Conservation (phyloP, 495 filamentous ascomycete species). For the Xylaria scruposa region DNA sequence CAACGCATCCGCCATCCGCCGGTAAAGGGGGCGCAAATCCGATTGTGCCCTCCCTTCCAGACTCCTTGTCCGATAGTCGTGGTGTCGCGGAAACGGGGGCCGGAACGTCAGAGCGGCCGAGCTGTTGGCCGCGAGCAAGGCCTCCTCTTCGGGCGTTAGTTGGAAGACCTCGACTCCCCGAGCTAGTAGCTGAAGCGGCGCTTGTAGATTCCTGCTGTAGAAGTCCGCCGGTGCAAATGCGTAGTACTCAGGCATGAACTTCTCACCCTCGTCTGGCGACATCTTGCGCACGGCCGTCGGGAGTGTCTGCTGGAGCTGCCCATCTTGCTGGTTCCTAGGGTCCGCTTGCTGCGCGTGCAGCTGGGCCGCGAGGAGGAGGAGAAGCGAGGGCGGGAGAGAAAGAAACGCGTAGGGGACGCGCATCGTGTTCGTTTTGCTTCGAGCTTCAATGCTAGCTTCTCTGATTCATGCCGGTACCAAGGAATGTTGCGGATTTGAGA, state of each 20-base stretch:
- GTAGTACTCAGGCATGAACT: constrained; percentile 74
- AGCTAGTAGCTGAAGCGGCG: constrained; percentile 30
- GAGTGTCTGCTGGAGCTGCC: constrained; percentile 28
- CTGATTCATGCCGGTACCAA: not conserved
- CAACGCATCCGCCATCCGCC: constrained; percentile 46
- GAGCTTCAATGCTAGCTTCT: not conserved
- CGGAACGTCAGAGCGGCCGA: constrained; percentile 40
- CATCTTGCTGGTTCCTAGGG: constrained; percentile 15
- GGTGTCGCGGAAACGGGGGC: constrained; percentile 48
- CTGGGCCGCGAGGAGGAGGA: constrained; percentile 53
- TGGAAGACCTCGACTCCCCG: constrained; percentile 15
- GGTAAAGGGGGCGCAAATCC: constrained; percentile 34
- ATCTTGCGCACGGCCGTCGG: constrained; percentile 71
- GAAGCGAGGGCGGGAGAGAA: constrained; percentile 55
- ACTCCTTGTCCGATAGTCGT: constrained; percentile 24
- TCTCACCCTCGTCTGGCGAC: constrained; percentile 80
- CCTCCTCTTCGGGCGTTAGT: constrained; percentile 33
- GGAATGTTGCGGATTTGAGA: not conserved
- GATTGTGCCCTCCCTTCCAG: constrained; percentile 21
- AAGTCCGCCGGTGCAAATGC: constrained; percentile 45
- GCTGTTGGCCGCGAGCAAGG: constrained; percentile 36
- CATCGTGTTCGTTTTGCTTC: constrained; percentile 41
- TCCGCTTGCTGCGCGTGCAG: constrained; percentile 40
- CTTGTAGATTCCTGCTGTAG: constrained; percentile 14
- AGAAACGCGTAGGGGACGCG: constrained; percentile 45